These are phyloP conservation scores for Styphnolobium japonicum DNA, from an alignment of 306 rosid species.

Conservation along the genomic window DNA sequence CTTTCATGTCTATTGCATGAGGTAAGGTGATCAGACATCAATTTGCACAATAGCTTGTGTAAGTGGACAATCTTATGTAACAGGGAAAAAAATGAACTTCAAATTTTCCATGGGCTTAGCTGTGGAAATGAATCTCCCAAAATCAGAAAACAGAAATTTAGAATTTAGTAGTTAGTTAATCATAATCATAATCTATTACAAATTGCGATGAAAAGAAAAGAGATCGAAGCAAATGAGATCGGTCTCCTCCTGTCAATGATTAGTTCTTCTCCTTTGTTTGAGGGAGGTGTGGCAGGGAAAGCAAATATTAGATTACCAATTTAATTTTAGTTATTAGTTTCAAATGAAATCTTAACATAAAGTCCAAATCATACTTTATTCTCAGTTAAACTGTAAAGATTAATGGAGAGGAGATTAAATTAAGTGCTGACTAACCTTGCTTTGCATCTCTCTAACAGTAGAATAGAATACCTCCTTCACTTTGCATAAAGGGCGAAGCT, in stretches of 20 bases:
- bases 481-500: constrained; percentile 47
- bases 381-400: background rate
- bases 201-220: background rate
- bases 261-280: background rate
- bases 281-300: background rate
- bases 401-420: background rate
- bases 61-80: background rate
- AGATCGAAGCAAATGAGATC: background rate
- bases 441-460: constrained; percentile 13
- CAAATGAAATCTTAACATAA: constrained; percentile 5
- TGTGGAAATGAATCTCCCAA: background rate
- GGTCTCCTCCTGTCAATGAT: background rate
- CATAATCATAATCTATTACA: background rate
- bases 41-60: background rate
- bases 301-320: background rate
- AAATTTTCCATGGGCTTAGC: too few species aligned
- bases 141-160: background rate
- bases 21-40: background rate
- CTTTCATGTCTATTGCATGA: constrained; percentile 12
- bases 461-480: constrained; percentile 29
- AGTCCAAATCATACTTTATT: constrained; percentile 10
- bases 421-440: constrained; percentile 8
- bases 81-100: background rate
- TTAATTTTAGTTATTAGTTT: constrained; percentile 5
- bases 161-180: background rate